phyloP scores from a whole-genome alignment of 371 early-diverging fungal species.

The Zychaea mexicana region DNA sequence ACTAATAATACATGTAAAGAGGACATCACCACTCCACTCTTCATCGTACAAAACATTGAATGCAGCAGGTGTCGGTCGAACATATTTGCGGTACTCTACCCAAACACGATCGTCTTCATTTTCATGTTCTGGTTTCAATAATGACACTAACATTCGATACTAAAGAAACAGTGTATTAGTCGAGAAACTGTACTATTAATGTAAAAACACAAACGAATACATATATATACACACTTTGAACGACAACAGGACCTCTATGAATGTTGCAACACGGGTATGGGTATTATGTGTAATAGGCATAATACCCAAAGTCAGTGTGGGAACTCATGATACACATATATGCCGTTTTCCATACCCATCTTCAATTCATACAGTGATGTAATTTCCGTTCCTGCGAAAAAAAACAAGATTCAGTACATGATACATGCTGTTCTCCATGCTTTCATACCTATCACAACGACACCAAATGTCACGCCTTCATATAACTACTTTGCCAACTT shows the following conservation, averaged over 20 bases:
- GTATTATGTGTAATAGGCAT: not conserved
- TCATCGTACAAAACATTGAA: not conserved
- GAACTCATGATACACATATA: not conserved
- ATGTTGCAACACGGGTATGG: not conserved
- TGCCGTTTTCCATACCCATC: not conserved
- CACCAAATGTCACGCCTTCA: slow-evolving; percentile 3
- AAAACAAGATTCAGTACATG: not conserved
- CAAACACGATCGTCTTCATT: not conserved
- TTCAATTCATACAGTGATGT: not conserved
- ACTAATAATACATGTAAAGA: not conserved
- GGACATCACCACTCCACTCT: not conserved
- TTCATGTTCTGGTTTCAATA: not conserved
- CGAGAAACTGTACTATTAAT: not conserved
- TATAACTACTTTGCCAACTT: slow-evolving; percentile 2
- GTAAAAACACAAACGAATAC: not conserved
- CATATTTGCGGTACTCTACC: not conserved
- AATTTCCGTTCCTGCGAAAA: not conserved
- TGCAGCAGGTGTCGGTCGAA: not conserved
- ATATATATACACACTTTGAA: not conserved
- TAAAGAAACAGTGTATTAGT: not conserved
- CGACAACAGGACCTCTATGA: not conserved
- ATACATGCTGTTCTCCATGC: slow-evolving; percentile 1
- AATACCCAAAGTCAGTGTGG: not conserved
- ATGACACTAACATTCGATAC: not conserved
- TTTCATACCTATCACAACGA: slow-evolving; percentile 2